A percentile compares a stretch with the other conserved stretches of the same genome.
Evolutionary conservation across 495 filamentous ascomycete genomes (phyloP).

Genomic region (Penicillium nucicola): DNA sequence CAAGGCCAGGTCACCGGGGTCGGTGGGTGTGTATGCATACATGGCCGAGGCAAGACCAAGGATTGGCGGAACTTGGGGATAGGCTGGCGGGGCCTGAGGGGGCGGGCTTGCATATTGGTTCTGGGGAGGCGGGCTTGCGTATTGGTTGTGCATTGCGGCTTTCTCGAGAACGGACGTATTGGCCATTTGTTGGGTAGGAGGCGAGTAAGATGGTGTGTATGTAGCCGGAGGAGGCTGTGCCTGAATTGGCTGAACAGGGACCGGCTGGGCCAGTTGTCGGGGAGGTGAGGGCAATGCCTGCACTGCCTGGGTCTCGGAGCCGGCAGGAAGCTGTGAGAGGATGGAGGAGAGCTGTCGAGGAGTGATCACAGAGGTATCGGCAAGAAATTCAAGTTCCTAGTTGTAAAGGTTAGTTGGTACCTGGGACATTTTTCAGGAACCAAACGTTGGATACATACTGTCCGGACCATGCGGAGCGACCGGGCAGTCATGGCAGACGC

Average conservation of each 20-base stretch:
- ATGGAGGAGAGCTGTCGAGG: constrained; percentile 68
- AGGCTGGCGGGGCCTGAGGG: constrained; percentile 48
- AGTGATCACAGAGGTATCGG: constrained; percentile 72
- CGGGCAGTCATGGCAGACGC: constrained; percentile 62
- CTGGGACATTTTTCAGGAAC: neutral
- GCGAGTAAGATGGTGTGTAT: constrained; percentile 43
- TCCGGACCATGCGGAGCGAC: constrained; percentile 81
- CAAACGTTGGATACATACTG: constrained; percentile 49
- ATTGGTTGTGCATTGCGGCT: constrained; percentile 48
- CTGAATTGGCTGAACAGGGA: constrained; percentile 32
- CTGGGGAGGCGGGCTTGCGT: constrained; percentile 44
- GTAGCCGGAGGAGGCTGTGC: constrained; percentile 33
- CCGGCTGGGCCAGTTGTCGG: constrained; percentile 12
- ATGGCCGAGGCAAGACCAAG: constrained; percentile 74
- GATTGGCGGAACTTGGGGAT: constrained; percentile 53
- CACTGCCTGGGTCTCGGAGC: constrained; percentile 34
- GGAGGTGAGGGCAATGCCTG: constrained; percentile 10
- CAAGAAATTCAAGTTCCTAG: constrained; percentile 89
- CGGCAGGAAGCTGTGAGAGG: constrained; percentile 66
- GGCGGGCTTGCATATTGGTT: constrained; percentile 36
- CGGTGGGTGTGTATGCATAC: constrained; percentile 75
- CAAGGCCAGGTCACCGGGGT: constrained; percentile 75
- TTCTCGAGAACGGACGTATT: constrained; percentile 53
- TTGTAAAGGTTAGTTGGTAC: constrained; percentile 12
- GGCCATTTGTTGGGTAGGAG: constrained; percentile 43